phyloP scores from a whole-genome alignment of 257 asterid species.

The Salvia miltiorrhiza region DNA sequence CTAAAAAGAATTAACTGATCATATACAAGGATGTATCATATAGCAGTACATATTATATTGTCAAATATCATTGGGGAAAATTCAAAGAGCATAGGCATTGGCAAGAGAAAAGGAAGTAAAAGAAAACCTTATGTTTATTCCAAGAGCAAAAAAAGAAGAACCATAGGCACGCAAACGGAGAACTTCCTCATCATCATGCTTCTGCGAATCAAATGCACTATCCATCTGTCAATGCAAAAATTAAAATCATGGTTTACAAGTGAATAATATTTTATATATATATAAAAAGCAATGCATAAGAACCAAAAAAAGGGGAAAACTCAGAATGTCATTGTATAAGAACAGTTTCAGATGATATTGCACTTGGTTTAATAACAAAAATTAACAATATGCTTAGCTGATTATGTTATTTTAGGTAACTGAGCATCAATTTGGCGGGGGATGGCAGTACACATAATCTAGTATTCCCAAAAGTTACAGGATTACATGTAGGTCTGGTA shows the following conservation, averaged over 20 bases:
- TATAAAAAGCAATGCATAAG: not conserved
- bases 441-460: slow-evolving; percentile 9
- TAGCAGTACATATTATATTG: not conserved
- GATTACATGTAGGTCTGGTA: not conserved
- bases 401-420: not conserved
- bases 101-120: slow-evolving; percentile 9
- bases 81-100: not conserved
- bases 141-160: slow-evolving; percentile 86
- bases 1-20: not conserved
- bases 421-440: slow-evolving; percentile 18
- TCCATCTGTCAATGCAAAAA: slow-evolving; percentile 43
- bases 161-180: slow-evolving; percentile 90
- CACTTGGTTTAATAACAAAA: slow-evolving; percentile 13
- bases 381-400: not conserved
- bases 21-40: slow-evolving; percentile 4
- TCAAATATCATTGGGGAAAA: slow-evolving; percentile 9
- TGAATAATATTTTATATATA: slow-evolving; percentile 1
- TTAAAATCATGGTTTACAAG: not conserved
- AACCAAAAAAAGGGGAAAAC: not conserved
- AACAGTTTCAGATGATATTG: not conserved
- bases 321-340: not conserved
- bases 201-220: slow-evolving; percentile 37
- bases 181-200: slow-evolving; percentile 73
- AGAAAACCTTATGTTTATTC: slow-evolving; percentile 85
- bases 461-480: not conserved